A percentile compares a stretch with the other conserved stretches of the same genome.
Evolutionary conservation across 257 asterid species (phyloP).

Genomic region (Handroanthus guayacan): DNA sequence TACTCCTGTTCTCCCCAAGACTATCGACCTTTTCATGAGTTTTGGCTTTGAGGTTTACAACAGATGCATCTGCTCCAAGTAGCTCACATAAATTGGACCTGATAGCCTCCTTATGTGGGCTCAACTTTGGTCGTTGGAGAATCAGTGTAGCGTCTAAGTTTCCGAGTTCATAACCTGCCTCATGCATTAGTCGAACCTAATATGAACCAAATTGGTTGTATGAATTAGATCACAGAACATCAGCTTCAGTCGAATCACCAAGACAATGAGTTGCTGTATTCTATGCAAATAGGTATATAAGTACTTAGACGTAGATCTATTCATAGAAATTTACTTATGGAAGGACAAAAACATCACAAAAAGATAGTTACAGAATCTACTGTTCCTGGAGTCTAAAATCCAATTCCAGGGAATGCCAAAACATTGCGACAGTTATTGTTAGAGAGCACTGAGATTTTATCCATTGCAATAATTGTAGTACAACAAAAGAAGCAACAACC

Average conservation of each 20-base stretch:
- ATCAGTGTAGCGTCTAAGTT: conserved; percentile 92
- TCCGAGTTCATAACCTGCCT: conserved; percentile 91
- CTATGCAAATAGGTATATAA: background rate
- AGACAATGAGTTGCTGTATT: no score
- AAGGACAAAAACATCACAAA: background rate
- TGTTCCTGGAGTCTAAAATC: background rate
- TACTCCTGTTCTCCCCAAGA: conserved; percentile 96
- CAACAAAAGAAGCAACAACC: background rate
- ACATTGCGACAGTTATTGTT: background rate
- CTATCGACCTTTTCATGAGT: conserved; percentile 98
- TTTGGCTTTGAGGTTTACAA: conserved; percentile 89
- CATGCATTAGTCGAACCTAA: conserved; percentile 95
- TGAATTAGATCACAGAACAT: conserved; percentile 22
- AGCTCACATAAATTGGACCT: conserved; percentile 76
- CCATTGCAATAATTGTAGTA: background rate
- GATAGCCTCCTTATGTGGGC: conserved; percentile 93
- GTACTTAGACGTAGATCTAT: background rate
- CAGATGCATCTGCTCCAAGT: conserved; percentile 83
- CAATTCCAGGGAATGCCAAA: background rate
- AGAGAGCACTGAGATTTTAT: background rate
- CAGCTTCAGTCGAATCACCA: background rate
- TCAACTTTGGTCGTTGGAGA: conserved; percentile 88
- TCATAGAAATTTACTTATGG: background rate
- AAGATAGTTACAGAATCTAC: background rate
- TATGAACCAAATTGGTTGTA: conserved; percentile 26